Evolutionary conservation across 2,329 filamentous ascomycete genomes (phyloP).

Genomic region (Scorias spongiosa): DNA sequence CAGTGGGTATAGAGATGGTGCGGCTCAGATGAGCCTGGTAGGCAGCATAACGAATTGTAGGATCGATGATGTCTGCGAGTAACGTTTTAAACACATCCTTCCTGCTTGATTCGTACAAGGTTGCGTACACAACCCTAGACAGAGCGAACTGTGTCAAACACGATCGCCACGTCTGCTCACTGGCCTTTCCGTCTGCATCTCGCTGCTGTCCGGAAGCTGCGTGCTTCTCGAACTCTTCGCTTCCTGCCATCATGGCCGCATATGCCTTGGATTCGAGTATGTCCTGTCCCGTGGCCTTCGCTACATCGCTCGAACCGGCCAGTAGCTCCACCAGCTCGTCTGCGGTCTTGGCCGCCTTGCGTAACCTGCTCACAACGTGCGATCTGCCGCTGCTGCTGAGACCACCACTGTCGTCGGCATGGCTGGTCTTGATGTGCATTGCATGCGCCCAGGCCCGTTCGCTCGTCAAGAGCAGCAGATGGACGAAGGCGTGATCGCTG

Average conservation of each 20-base stretch:
- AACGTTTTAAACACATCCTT: constrained; percentile 77
- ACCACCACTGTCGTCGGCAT: constrained; percentile 55
- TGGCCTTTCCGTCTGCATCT: constrained; percentile 18
- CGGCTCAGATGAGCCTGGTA: constrained; percentile 82
- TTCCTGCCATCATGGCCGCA: constrained; percentile 57
- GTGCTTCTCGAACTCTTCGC: constrained; percentile 72
- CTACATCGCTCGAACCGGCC: constrained; percentile 35
- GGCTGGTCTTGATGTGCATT: constrained; percentile 80
- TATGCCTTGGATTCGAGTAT: constrained; percentile 80
- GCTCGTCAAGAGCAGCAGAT: constrained; percentile 68
- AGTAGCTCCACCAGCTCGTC: constrained; percentile 52
- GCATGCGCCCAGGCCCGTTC: constrained; percentile 92
- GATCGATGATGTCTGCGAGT: constrained; percentile 72
- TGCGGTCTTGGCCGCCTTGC: constrained; percentile 62
- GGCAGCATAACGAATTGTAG: constrained; percentile 83
- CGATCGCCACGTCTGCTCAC: constrained; percentile 50
- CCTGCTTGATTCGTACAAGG: constrained; percentile 49
- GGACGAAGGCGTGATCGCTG: constrained; percentile 60
- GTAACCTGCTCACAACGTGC: constrained; percentile 76
- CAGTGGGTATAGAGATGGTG: constrained; percentile 63
- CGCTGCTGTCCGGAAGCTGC: constrained; percentile 25
- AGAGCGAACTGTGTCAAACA: constrained; percentile 64
- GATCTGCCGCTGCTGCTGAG: constrained; percentile 66
- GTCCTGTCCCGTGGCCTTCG: constrained; percentile 53
- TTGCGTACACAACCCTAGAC: constrained; percentile 68